These are phyloP conservation scores for Drechslerella stenobrocha DNA, from an alignment of 2,329 filamentous ascomycete genomes.

Conservation along the genomic window DNA sequence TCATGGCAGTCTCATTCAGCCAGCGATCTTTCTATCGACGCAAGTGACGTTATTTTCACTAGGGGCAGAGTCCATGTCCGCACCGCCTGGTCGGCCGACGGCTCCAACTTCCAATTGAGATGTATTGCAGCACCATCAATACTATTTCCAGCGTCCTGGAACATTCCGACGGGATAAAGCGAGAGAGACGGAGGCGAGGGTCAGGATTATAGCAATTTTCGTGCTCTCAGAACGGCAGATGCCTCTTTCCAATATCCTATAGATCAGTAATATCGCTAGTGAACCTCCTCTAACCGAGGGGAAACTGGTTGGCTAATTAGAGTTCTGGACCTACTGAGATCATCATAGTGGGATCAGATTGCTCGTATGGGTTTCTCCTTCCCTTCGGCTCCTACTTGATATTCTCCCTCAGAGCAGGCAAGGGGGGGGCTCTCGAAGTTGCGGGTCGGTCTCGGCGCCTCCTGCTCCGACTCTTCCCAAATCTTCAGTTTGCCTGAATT, in stretches of 20 bases:
- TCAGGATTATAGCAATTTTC: neutral
- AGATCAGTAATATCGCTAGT: no score
- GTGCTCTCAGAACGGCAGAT: neutral
- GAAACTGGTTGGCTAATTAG: neutral
- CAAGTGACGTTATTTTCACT: conserved; percentile 2
- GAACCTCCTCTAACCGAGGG: no score
- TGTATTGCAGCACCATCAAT: conserved; percentile 31
- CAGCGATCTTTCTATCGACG: neutral
- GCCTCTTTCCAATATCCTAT: no score
- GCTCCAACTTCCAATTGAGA: conserved; percentile 35
- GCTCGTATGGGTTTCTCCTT: neutral
- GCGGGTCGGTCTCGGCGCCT: neutral
- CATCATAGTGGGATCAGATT: neutral
- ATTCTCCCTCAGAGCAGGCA: neutral
- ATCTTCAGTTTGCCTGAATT: neutral
- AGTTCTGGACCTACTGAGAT: neutral
- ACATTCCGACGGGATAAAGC: conserved; percentile 29
- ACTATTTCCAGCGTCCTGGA: conserved; percentile 41
- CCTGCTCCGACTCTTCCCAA: neutral
- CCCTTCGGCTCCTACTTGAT: neutral
- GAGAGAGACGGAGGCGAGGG: conserved; percentile 35
- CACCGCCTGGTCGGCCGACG: neutral
- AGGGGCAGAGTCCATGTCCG: neutral
- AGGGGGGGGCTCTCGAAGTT: no score
- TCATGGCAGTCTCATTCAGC: neutral